Conservation (phyloP, 306 rosid genomes). For the Prunus mume region DNA sequence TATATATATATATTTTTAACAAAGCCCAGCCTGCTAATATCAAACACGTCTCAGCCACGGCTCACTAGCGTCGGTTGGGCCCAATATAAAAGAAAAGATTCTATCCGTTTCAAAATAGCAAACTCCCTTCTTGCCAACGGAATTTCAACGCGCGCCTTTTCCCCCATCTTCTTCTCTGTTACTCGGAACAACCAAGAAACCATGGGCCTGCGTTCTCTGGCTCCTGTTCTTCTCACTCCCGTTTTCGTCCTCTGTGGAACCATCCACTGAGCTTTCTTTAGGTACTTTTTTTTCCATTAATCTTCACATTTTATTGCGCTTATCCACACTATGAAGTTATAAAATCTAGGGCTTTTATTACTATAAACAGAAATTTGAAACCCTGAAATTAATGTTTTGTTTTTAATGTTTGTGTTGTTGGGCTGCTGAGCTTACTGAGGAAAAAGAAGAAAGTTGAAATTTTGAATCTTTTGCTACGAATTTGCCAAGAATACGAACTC, state of each 20-base stretch:
- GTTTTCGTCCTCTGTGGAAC: slow-evolving; percentile 6
- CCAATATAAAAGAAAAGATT: background rate
- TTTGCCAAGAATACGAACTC: background rate
- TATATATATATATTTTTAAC: background rate
- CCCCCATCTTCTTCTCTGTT: background rate
- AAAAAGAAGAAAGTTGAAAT: background rate
- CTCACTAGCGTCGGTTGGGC: background rate
- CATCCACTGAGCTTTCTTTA: slow-evolving; percentile 30
- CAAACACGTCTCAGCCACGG: background rate
- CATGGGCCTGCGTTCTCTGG: slow-evolving; percentile 33
- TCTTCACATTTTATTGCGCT: background rate
- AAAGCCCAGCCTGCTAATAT: background rate
- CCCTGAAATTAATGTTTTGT: background rate
- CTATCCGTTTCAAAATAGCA: background rate
- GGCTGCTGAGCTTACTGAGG: background rate
- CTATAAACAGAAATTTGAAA: background rate
- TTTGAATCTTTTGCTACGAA: background rate
- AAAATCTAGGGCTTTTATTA: slow-evolving; percentile 8
- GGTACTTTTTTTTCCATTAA: slow-evolving; percentile 37
- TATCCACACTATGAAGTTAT: background rate
- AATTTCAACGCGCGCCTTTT: slow-evolving; percentile 45
- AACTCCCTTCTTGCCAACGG: slow-evolving; percentile 11
- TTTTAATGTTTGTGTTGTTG: background rate
- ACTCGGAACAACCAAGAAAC: slow-evolving; percentile 14
- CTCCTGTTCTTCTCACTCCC: slow-evolving; percentile 19